Base-by-base conservation (phyloP, 306 rosid genomes). In the Quercus variabilis region DNA sequence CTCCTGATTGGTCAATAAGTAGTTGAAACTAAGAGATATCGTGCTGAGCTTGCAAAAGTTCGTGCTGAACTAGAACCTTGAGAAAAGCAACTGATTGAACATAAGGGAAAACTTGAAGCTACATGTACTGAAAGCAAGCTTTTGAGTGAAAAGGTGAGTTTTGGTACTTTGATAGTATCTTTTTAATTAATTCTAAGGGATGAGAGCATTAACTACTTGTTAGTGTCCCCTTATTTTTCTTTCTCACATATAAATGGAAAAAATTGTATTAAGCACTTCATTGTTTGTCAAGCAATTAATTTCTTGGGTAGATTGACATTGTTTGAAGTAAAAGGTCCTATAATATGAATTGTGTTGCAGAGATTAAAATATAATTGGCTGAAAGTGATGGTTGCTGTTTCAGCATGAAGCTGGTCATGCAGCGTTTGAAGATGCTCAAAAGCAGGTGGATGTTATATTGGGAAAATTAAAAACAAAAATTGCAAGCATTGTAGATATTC, bases 31-130 rank as follows among this genome's bases (percentile, higher is more conserved):
- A 23, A 23, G 98, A 95, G 86, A 88, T 81, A 85, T 62, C 93
- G 94, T 67, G 79, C 90, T 58, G 95, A 90, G 89, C 97, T 95
- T 76, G 74, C 91, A 55, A 87, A 88, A 79, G 94, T 91, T 84
- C 96, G 96, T 69, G 88, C 87, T 73, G 98, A 90, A 80, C 88
- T 93, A 58, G 96, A 93, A 80, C 99, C 98, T 46, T 95, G 99
- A 98, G 99, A 95, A 81, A 88, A 90, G 57, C 84, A 93, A 82
- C 87, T 92, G 86, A 92, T 91, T 54, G 94, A 91, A 84, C 97
- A 88, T 86, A 95, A 89, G 76, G 98, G 98, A 77, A 91, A 91
- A 78, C 96, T 92, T 57, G 97, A 95, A 38, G 97, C 93, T 83
- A 92, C 93, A 68, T 80, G 86, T 76, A 79, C 88, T 1, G 96